Conservation (phyloP, 352 stramenopile genomes). For the Pilasporangium apinafurcum region DNA sequence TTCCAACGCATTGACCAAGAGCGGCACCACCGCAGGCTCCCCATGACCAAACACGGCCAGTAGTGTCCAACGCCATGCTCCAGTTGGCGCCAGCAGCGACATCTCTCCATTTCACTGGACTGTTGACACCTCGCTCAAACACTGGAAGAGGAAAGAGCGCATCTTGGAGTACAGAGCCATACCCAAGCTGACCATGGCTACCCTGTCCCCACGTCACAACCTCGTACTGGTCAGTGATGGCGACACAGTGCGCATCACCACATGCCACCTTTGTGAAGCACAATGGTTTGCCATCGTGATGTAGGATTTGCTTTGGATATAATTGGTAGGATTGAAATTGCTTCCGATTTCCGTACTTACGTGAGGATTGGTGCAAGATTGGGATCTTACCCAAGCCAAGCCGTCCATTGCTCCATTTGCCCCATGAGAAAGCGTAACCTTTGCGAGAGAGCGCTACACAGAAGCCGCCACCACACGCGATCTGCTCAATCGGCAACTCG, state of each 20-base stretch:
- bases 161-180: slow-evolving; percentile 37
- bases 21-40: slow-evolving; percentile 60
- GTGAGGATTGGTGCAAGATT: slow-evolving; percentile 29
- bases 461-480: slow-evolving; percentile 78
- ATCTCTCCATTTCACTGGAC: slow-evolving; percentile 22
- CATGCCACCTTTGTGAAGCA: slow-evolving; percentile 41
- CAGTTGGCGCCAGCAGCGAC: slow-evolving; percentile 72
- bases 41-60: slow-evolving; percentile 79
- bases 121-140: slow-evolving; percentile 5
- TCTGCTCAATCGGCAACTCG: slow-evolving; percentile 8
- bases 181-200: slow-evolving; percentile 72
- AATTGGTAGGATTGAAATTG: slow-evolving; percentile 66
- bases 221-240: slow-evolving; percentile 35
- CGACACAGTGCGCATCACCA: slow-evolving; percentile 76
- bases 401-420: slow-evolving; percentile 64
- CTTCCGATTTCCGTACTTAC: slow-evolving; percentile 24
- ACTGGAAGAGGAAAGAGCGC: slow-evolving; percentile 22
- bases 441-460: slow-evolving; percentile 46
- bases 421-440: slow-evolving; percentile 75
- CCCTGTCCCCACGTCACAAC: slow-evolving; percentile 79
- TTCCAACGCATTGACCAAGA: slow-evolving; percentile 33
- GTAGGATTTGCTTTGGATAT: slow-evolving; percentile 9
- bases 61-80: slow-evolving; percentile 58
- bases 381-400: slow-evolving; percentile 65
- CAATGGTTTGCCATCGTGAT: no score